Evolutionary conservation across 1,284 basidiomycete genomes (phyloP), one percentile per base, ranked within the genome.

Genomic region (Pterulicium gracile): DNA sequence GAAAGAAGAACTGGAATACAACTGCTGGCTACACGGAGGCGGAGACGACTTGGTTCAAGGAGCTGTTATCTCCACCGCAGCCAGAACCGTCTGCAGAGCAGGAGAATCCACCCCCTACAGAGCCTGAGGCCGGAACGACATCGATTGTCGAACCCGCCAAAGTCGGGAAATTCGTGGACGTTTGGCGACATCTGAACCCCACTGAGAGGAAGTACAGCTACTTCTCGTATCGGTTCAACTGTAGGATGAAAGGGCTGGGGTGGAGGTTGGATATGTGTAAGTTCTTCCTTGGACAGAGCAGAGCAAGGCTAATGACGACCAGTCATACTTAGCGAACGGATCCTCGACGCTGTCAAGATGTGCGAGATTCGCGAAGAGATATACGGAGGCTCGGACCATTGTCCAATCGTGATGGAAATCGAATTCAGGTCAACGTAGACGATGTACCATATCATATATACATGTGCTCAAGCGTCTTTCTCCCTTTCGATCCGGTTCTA

Each of bases 211-310:
- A 88, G 53, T 94, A 86, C 60, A 88, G 85, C 0, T 94, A 92
- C 60, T 93, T 87, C 52, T 84, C 83, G 3, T 92, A 88, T 61
- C 75, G 88, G 19, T 90, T 90, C 62, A 79, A 87, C 50, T 88
- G 86, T 58, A 68, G 90, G 36, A 59, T 60, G 48, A 93, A 91
- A 56, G 85, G 88, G 2, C 73, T 90, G 41, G 90, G 90, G 1
- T 94, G 90, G 90, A 71, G 89, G 51, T 62, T 94, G 36, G 89
- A 94, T 59, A 82, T 81, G 67, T 89, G 88, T 88, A 66, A 56
- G 84, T 68, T 24, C 34, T 24, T 20, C 36, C 20, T 42, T 7
- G n/a, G 27, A 32, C n/a, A 10, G 27, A 32, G n/a, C 27, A 7
- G n/a, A 17, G 19, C 5, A 7, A 39, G 19, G 4, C 36, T 39